phyloP scores from a whole-genome alignment of 2,329 filamentous ascomycete species.

The Alternaria triticina region DNA sequence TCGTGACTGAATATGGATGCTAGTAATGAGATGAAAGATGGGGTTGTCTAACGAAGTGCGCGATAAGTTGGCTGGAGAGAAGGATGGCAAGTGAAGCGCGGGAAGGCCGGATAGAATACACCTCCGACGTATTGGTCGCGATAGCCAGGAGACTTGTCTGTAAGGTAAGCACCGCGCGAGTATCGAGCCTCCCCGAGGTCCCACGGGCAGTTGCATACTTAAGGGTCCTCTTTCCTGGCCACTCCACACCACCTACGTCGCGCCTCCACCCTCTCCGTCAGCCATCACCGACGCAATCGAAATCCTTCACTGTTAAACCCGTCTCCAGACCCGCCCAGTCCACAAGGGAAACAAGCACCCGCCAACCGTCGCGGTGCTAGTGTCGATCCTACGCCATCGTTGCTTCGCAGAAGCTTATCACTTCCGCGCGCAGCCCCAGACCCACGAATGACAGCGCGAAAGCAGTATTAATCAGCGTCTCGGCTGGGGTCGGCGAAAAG shows the following conservation, averaged over 20 bases:
- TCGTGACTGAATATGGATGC: conserved; percentile 12
- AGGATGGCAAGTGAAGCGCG: background rate
- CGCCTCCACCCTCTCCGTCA: background rate
- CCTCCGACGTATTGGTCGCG: background rate
- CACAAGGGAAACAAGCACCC: conserved; percentile 7
- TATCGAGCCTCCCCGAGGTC: background rate
- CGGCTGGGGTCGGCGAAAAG: conserved; percentile 1
- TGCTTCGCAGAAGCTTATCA: conserved; percentile 13
- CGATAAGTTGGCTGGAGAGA: background rate
- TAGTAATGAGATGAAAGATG: background rate
- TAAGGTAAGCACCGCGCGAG: background rate
- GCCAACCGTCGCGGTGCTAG: background rate
- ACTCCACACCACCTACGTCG: background rate
- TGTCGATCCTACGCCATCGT: conserved; percentile 1
- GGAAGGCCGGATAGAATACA: background rate
- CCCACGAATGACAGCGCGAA: background rate
- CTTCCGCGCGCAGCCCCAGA: conserved; percentile 4
- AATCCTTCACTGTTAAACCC: background rate
- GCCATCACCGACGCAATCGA: background rate
- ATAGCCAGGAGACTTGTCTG: background rate
- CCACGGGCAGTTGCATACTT: conserved; percentile 1
- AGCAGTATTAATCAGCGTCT: background rate
- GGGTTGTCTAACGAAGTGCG: background rate
- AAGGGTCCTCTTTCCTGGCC: background rate
- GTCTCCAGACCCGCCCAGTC: background rate